Conservation (phyloP, 306 rosid species). For the Gastrolobium bilobum region DNA sequence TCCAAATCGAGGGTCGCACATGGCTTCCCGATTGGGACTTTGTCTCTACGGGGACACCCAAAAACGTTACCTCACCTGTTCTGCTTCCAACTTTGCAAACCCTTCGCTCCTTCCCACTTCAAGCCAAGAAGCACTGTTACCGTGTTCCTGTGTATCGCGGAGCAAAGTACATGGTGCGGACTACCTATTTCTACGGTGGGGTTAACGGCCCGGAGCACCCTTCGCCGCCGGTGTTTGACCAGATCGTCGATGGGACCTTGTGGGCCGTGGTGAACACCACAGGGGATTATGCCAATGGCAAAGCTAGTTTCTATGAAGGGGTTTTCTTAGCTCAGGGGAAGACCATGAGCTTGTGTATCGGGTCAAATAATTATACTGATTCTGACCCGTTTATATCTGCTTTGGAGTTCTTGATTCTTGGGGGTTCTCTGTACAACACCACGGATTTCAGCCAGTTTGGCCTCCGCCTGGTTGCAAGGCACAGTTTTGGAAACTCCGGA, state of each 20-base stretch:
- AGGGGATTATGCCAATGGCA: slow-evolving; percentile 55
- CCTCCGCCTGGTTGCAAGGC: slow-evolving; percentile 67
- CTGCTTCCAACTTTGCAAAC: slow-evolving; percentile 59
- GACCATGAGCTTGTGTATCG: slow-evolving; percentile 76
- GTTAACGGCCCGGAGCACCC: slow-evolving; percentile 58
- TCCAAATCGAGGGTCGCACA: slow-evolving; percentile 50
- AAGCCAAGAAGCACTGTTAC: slow-evolving; percentile 71
- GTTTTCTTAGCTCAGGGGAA: slow-evolving; percentile 74
- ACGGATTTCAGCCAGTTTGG: slow-evolving; percentile 66
- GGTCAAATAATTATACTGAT: slow-evolving; percentile 69
- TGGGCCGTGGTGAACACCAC: slow-evolving; percentile 91
- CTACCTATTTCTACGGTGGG: slow-evolving; percentile 83
- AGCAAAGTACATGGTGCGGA: slow-evolving; percentile 71
- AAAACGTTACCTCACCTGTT: slow-evolving; percentile 51
- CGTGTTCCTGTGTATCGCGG: slow-evolving; percentile 60
- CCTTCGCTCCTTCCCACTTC: slow-evolving; percentile 71
- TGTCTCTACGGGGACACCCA: slow-evolving; percentile 62
- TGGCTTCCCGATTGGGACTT: slow-evolving; percentile 72
- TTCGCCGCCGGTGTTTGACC: slow-evolving; percentile 88
- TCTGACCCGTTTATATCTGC: slow-evolving; percentile 94
- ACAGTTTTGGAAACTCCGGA: slow-evolving; percentile 76
- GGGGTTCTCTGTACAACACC: slow-evolving; percentile 70
- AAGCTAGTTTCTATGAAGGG: slow-evolving; percentile 70
- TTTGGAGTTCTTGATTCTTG: slow-evolving; percentile 71
- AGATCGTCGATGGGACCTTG: slow-evolving; percentile 84